Evolutionary conservation across 176 grass and related monocot genomes (phyloP).

Genomic region (Carex myosuroides): DNA sequence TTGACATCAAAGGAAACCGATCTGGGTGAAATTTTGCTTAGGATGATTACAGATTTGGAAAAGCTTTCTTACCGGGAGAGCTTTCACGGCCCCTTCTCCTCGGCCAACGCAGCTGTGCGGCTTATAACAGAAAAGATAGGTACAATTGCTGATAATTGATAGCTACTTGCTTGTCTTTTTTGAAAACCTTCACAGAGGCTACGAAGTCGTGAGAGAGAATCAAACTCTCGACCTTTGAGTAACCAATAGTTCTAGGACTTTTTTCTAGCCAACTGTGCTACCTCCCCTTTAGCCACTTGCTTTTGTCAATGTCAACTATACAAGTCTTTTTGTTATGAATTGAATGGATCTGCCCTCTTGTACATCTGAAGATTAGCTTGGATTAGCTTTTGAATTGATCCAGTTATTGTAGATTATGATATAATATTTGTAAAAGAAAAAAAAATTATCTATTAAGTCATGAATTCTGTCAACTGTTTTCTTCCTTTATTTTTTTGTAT

Average conservation of each 20-base stretch:
- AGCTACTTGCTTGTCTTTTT: background rate
- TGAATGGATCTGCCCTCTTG: background rate
- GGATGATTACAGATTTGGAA: constrained; percentile 62
- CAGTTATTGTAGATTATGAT: background rate
- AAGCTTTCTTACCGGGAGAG: constrained; percentile 63
- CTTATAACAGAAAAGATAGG: constrained; percentile 62
- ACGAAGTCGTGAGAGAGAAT: too few species aligned
- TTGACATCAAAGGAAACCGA: constrained; percentile 50
- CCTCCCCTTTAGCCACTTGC: background rate
- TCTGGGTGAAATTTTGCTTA: constrained; percentile 71
- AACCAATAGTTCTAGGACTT: too few species aligned
- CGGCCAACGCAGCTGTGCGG: constrained; percentile 59
- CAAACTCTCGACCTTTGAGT: too few species aligned
- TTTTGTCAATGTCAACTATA: background rate
- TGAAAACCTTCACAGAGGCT: too few species aligned
- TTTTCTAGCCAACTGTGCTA: too few species aligned
- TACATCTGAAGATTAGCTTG: background rate
- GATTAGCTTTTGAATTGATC: background rate
- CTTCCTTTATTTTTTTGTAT: background rate
- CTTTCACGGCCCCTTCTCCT: constrained; percentile 80
- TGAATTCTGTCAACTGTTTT: background rate
- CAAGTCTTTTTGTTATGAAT: background rate
- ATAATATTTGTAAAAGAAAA: background rate
- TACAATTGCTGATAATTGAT: constrained; percentile 9
- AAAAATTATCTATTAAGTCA: background rate